These are phyloP conservation scores for Lactarius akahatsu DNA, from an alignment of 768 basidiomycete genomes.

Conservation along the genomic window DNA sequence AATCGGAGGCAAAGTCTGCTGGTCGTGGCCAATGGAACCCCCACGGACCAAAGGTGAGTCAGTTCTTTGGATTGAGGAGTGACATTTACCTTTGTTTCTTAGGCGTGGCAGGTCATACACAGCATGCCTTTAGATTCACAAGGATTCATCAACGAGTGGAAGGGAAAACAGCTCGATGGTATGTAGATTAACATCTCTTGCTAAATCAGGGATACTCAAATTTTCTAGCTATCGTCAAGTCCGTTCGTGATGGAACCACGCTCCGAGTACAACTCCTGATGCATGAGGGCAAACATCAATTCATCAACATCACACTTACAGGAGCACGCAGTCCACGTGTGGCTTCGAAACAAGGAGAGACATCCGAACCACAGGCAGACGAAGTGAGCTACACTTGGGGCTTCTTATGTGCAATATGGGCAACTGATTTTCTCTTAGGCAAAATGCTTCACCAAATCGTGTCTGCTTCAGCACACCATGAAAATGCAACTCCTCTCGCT, in stretches of 20 bases:
- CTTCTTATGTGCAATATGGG: too few relatives aligned
- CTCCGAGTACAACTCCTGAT: constrained; percentile 85
- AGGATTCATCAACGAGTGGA: constrained; percentile 87
- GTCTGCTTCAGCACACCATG: too few relatives aligned
- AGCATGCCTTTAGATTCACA: constrained; percentile 89
- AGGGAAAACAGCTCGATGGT: constrained; percentile 90
- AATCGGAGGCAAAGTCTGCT: constrained; percentile 69
- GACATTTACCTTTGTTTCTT: constrained; percentile 18
- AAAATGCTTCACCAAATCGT: too few relatives aligned
- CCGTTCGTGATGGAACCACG: constrained; percentile 90
- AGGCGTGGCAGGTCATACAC: constrained; percentile 76
- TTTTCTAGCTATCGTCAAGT: constrained; percentile 82
- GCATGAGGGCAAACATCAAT: constrained; percentile 87
- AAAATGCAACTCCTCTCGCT: too few relatives aligned
- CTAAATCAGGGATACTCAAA: neutral
- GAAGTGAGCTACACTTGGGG: too few relatives aligned
- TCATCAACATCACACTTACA: constrained; percentile 80
- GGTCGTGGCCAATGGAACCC: constrained; percentile 86
- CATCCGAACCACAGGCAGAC: too few relatives aligned
- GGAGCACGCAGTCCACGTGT: too few relatives aligned
- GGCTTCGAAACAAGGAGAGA: too few relatives aligned
- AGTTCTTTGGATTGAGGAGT: neutral
- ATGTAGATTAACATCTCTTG: constrained; percentile 31
- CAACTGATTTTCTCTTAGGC: too few relatives aligned
- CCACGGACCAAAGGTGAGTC: constrained; percentile 64